Conservation (phyloP, 2,329 filamentous ascomycete genomes). For the Aspergillus japonicus region DNA sequence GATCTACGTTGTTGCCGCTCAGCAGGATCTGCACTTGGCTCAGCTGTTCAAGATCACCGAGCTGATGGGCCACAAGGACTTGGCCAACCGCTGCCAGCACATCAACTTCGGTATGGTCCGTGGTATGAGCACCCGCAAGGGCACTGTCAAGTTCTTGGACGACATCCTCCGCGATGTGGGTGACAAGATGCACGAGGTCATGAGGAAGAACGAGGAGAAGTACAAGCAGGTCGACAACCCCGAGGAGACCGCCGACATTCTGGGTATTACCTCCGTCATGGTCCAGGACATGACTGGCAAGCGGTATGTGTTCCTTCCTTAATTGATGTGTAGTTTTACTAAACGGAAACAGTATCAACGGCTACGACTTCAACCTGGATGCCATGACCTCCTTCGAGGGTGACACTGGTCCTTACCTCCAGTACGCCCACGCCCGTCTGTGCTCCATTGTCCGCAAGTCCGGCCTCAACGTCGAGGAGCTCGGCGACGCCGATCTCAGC, state of each 20-base stretch:
- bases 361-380: conserved; percentile 65
- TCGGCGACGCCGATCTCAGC: conserved; percentile 56
- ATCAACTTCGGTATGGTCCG: conserved; percentile 67
- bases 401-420: conserved; percentile 64
- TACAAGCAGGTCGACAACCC: conserved; percentile 88
- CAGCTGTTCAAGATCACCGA: conserved; percentile 66
- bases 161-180: conserved; percentile 76
- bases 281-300: conserved; percentile 98
- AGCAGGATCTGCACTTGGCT: conserved; percentile 64
- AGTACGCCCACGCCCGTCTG: conserved; percentile 62
- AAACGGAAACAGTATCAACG: conserved; percentile 52
- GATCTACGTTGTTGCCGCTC: conserved; percentile 65
- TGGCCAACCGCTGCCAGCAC: conserved; percentile 60
- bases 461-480: conserved; percentile 46
- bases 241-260: conserved; percentile 74
- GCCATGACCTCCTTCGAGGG: conserved; percentile 66
- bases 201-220: conserved; percentile 86
- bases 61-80: conserved; percentile 60
- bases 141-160: conserved; percentile 71
- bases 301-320: conserved; percentile 55
- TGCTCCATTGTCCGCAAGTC: conserved; percentile 61
- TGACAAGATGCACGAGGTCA: conserved; percentile 97
- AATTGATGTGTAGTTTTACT: background rate
- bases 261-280: conserved; percentile 95
- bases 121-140: conserved; percentile 64